These are phyloP conservation scores for Boletus calvinii DNA, from an alignment of 1,284 basidiomycete species.

Conservation along the genomic window DNA sequence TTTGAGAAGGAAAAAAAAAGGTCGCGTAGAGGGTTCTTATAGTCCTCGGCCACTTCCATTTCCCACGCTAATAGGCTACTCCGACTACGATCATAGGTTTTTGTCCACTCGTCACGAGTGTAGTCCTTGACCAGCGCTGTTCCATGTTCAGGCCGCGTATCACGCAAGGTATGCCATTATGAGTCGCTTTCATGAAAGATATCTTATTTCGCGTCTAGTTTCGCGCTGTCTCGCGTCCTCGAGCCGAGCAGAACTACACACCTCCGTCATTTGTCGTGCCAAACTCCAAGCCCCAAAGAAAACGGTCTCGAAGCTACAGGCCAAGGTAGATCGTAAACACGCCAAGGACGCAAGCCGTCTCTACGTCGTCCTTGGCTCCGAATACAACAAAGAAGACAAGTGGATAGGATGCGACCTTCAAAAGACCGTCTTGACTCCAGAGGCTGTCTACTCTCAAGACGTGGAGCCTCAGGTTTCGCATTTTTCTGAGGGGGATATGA, in stretches of 20 bases:
- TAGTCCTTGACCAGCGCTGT: neutral
- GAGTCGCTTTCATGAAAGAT: neutral
- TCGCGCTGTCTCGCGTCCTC: constrained; percentile 47
- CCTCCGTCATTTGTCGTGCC: constrained; percentile 45
- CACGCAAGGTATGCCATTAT: constrained; percentile 30
- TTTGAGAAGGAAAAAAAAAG: constrained; percentile 17
- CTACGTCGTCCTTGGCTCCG: constrained; percentile 72
- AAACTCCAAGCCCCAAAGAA: constrained; percentile 39
- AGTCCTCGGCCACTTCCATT: constrained; percentile 15
- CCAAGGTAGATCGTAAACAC: constrained; percentile 45
- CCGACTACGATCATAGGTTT: neutral
- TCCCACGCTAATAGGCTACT: constrained; percentile 21
- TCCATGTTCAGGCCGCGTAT: constrained; percentile 39
- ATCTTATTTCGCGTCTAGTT: constrained; percentile 29
- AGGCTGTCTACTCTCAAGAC: constrained; percentile 41
- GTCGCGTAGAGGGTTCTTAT: constrained; percentile 22
- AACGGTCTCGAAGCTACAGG: constrained; percentile 52
- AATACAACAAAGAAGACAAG: constrained; percentile 57
- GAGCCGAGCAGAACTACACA: constrained; percentile 51
- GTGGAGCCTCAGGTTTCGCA: constrained; percentile 12
- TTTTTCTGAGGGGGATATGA: constrained; percentile 35
- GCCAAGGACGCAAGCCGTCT: constrained; percentile 49
- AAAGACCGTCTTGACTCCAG: constrained; percentile 55
- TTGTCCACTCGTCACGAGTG: neutral
- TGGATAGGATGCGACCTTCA: constrained; percentile 68